Base-by-base conservation (phyloP, 2,329 filamentous ascomycete species). In the Pseudocercospora fuligena region DNA sequence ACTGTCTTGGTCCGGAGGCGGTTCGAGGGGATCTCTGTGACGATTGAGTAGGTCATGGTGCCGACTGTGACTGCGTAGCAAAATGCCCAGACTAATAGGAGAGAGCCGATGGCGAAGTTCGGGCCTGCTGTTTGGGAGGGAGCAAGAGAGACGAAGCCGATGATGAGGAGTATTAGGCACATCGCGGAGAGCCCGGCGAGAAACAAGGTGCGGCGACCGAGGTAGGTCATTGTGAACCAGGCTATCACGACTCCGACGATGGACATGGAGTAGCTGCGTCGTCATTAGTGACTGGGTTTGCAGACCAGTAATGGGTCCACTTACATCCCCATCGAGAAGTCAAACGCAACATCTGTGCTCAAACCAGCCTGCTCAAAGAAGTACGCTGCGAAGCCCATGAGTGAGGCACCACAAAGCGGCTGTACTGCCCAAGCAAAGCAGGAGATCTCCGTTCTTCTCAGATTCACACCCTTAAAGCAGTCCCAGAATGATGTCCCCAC, bases 311-410 rank as follows among this genome's bases (percentile, higher is more conserved):
- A 7, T n/a, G 11, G 16, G 6, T 29, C 6, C 16, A 43, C 56
- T 43, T 33, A 59, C 65, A 84, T 82, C 0, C 83, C 77, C 6
- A 78, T 72, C 8, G 74, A 73, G 49, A 76, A 74, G 69, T 70
- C 65, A 57, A 73, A 72, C 16, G 69, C 58, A 11, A 66, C 54
- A 16, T 61, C 64, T 6, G 65, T 72, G 43, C 69, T 63, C 16
- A 80, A 69, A 21, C 78, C 78, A 27, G 77, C 77, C 64, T 78
- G 74, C 61, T 78, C 71, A 60, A 75, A 78, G 67, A 80, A 79
- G 63, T 79, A 79, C 12, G 77, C 75, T 0, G 76, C 72, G 64
- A 74, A 79, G 8, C 73, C 73, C 25, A 72, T 76, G 53, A 80
- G 69, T 19, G 73, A 69, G 51, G 72, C 70, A 19, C 78, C 78